Conservation (phyloP, 257 asterid genomes). For the Przewalskia tangutica region DNA sequence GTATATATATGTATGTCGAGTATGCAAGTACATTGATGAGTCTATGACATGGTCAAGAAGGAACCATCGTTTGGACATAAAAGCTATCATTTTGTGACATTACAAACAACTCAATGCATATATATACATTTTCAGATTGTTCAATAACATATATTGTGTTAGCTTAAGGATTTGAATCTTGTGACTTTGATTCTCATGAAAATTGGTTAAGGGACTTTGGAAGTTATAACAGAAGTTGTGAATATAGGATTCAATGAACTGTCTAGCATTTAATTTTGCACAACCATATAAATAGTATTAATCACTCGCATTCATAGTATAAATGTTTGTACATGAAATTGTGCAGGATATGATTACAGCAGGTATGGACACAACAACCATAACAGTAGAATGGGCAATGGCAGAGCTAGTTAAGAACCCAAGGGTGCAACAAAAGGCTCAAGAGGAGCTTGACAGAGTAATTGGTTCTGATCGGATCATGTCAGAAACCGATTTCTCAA, state of each 20-base stretch:
- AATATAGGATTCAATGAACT: neutral
- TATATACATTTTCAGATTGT: neutral
- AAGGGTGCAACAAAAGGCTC: conserved; percentile 68
- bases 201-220: neutral
- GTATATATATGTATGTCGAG: neutral
- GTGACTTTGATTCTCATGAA: neutral
- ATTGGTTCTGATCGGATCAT: conserved; percentile 47
- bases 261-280: neutral
- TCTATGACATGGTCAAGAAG: neutral
- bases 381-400: conserved; percentile 72
- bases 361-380: conserved; percentile 79
- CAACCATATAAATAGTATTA: neutral
- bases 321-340: neutral
- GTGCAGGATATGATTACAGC: conserved; percentile 82
- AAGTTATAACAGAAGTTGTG: neutral
- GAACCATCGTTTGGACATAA: neutral
- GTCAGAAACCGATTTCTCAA: conserved; percentile 62
- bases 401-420: conserved; percentile 76
- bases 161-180: neutral
- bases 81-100: neutral
- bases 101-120: neutral
- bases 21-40: neutral
- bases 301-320: neutral
- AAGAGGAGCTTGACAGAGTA: conserved; percentile 65
- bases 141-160: neutral